phyloP scores from a whole-genome alignment of 2,329 filamentous ascomycete genomes.

The Penicillium capsulatum region DNA sequence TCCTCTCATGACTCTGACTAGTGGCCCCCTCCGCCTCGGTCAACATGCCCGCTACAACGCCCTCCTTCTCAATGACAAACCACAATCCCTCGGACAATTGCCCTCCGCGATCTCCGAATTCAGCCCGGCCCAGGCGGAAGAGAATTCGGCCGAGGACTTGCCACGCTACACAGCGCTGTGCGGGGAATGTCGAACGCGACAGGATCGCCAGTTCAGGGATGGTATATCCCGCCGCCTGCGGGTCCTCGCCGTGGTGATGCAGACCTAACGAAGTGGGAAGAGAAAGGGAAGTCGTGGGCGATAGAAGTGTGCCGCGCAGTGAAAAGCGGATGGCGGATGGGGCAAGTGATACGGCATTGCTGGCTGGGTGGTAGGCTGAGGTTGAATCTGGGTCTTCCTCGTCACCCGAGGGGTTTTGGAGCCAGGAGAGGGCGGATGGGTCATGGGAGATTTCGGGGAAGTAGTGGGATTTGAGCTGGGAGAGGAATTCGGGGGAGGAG shows the following conservation, averaged over 20 bases:
- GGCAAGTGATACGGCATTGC: conserved; percentile 59
- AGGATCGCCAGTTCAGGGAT: conserved; percentile 78
- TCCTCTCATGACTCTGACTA: conserved; percentile 34
- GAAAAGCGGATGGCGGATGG: conserved; percentile 80
- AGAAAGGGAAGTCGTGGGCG: conserved; percentile 67
- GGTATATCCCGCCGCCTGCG: conserved; percentile 91
- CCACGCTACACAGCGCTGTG: conserved; percentile 86
- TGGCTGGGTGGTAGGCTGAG: conserved; percentile 77
- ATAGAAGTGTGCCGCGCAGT: conserved; percentile 74
- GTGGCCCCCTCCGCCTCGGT: conserved; percentile 65
- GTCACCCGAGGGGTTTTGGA: conserved; percentile 66
- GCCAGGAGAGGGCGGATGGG: conserved; percentile 83
- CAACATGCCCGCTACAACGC: conserved; percentile 70
- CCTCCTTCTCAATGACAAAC: conserved; percentile 70
- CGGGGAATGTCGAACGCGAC: conserved; percentile 73
- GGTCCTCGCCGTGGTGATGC: conserved; percentile 89
- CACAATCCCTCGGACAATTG: conserved; percentile 75
- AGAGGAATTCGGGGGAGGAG: conserved; percentile 74
- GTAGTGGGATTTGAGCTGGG: conserved; percentile 83
- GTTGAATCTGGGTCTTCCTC: conserved; percentile 60
- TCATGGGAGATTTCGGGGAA: conserved; percentile 84
- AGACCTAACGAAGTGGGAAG: conserved; percentile 76
- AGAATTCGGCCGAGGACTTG: conserved; percentile 83
- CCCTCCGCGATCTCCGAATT: conserved; percentile 59
- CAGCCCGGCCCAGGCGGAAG: conserved; percentile 73